phyloP scores from a whole-genome alignment of 495 filamentous ascomycete genomes.

The Neurospora terricola region DNA sequence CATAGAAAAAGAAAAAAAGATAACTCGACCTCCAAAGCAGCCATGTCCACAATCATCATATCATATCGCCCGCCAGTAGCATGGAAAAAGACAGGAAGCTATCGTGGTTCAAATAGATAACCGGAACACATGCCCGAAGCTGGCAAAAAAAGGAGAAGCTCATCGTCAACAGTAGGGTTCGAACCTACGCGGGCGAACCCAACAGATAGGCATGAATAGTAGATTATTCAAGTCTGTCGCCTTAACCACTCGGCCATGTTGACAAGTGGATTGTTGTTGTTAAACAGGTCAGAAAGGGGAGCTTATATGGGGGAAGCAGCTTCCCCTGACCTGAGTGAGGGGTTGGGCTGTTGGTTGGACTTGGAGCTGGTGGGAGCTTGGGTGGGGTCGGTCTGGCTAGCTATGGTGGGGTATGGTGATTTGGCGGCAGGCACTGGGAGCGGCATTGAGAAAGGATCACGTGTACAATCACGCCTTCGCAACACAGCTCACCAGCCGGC shows the following conservation, averaged over 20 bases:
- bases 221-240: background rate
- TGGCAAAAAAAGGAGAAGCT: background rate
- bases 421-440: too few species aligned
- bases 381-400: background rate
- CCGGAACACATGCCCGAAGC: background rate
- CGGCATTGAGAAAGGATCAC: background rate
- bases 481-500: background rate
- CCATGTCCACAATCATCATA: too few species aligned
- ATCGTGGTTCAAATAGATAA: too few species aligned
- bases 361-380: too few species aligned
- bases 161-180: background rate
- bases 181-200: background rate
- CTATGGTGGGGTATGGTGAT: background rate
- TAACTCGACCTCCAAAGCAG: too few species aligned
- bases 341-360: too few species aligned
- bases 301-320: too few species aligned
- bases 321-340: too few species aligned
- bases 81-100: background rate
- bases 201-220: background rate
- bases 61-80: too few species aligned
- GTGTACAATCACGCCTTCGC: accelerated
- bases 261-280: background rate
- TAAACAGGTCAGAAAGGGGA: background rate
- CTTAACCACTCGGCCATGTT: background rate
- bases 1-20: background rate